These are phyloP conservation scores for Phragmites australis DNA, from an alignment of 176 grass and related monocot species.

Conservation along the genomic window DNA sequence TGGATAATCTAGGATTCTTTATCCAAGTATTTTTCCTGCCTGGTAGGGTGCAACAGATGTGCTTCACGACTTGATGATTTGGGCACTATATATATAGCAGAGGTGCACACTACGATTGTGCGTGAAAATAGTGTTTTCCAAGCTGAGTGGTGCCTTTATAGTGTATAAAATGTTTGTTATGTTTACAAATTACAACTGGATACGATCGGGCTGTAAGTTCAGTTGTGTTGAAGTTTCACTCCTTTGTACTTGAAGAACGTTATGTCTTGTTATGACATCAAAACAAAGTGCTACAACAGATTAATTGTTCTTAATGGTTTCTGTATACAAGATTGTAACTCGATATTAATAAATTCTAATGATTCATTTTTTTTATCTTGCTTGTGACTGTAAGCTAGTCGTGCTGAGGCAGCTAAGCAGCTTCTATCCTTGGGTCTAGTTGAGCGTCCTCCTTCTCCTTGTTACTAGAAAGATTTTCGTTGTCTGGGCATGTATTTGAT, in stretches of 20 bases:
- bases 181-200: slow-evolving; percentile 6
- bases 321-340: neutral
- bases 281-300: neutral
- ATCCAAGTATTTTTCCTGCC: slow-evolving; percentile 35
- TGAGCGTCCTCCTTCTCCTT: neutral
- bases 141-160: slow-evolving; percentile 27
- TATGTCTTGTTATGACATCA: neutral
- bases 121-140: slow-evolving; percentile 2
- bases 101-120: neutral
- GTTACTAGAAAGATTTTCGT: neutral
- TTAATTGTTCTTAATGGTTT: slow-evolving; percentile 17
- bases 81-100: neutral
- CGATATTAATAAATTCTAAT: neutral
- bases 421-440: neutral
- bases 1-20: slow-evolving; percentile 22
- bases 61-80: neutral
- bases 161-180: slow-evolving; percentile 38
- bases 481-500: neutral
- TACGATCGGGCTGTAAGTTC: neutral
- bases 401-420: neutral
- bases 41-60: slow-evolving; percentile 26
- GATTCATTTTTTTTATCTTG: neutral
- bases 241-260: neutral
- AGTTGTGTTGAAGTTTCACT: neutral
- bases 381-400: neutral